Percentiles rank a stretch among this genome's conserved stretches.
These are phyloP conservation scores for Colletotrichum godetiae DNA, from an alignment of 2,329 filamentous ascomycete genomes.

Conservation along the genomic window DNA sequence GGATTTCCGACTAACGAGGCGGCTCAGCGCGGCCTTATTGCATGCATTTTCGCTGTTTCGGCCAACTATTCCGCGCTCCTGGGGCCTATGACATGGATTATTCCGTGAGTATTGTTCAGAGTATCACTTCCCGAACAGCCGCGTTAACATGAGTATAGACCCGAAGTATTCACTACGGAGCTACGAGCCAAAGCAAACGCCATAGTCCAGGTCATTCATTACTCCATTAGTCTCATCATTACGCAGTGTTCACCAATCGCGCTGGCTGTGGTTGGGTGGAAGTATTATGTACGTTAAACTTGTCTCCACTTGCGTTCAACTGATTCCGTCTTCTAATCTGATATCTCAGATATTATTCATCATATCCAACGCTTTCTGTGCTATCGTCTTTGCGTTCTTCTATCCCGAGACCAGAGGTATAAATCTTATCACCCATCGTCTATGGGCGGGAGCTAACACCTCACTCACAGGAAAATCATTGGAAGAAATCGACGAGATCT, in stretches of 20 bases:
- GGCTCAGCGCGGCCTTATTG: slow-evolving; percentile 51
- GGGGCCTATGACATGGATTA: slow-evolving; percentile 55
- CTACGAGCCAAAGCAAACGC: slow-evolving; percentile 54
- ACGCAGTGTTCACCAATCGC: slow-evolving; percentile 55
- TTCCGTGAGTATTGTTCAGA: slow-evolving; percentile 45
- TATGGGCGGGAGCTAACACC: slow-evolving; percentile 14
- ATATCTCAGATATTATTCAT: slow-evolving; percentile 49
- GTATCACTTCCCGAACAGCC: too few relatives aligned
- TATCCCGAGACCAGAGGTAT: slow-evolving; percentile 53
- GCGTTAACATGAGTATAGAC: slow-evolving; percentile 30
- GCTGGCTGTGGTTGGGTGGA: slow-evolving; percentile 51
- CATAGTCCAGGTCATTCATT: slow-evolving; percentile 53
- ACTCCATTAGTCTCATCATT: slow-evolving; percentile 53
- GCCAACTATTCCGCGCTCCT: slow-evolving; percentile 50
- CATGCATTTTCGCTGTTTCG: slow-evolving; percentile 54
- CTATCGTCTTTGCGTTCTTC: slow-evolving; percentile 47
- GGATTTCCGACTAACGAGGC: slow-evolving; percentile 50
- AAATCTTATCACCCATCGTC: accelerated
- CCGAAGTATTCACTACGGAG: slow-evolving; percentile 54
- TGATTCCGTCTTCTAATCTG: background rate
- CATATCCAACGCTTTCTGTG: slow-evolving; percentile 50
- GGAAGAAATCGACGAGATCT: slow-evolving; percentile 53
- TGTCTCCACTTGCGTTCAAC: background rate
- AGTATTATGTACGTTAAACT: slow-evolving; percentile 48
- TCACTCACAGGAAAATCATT: slow-evolving; percentile 48